These are phyloP conservation scores for Trypethelium eluteriae DNA, from an alignment of 495 filamentous ascomycete genomes.

Conservation along the genomic window DNA sequence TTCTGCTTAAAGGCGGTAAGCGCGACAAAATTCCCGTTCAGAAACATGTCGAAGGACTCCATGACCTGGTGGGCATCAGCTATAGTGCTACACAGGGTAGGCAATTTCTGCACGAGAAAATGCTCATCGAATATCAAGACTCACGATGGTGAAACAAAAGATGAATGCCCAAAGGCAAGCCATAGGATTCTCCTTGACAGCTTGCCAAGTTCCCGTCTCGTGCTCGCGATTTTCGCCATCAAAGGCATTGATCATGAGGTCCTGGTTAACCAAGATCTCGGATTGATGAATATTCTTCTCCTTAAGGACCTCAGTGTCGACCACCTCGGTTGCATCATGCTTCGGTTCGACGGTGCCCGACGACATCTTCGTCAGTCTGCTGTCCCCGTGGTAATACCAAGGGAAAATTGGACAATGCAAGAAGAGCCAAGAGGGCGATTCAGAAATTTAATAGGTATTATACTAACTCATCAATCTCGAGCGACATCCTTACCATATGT, in stretches of 20 bases:
- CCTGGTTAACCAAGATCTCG: slow-evolving; percentile 30
- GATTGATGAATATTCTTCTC: slow-evolving; percentile 25
- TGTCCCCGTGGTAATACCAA: not conserved
- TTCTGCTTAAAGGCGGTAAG: slow-evolving; percentile 23
- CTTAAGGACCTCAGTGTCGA: slow-evolving; percentile 8
- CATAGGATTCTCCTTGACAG: slow-evolving; percentile 20
- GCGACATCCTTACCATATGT: not conserved
- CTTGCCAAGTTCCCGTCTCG: slow-evolving; percentile 17
- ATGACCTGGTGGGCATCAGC: slow-evolving; percentile 30
- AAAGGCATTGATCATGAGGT: slow-evolving; percentile 24
- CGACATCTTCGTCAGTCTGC: slow-evolving; percentile 5
- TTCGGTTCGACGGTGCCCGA: slow-evolving; percentile 2
- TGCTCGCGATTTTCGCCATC: slow-evolving; percentile 20
- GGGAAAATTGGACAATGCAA: slow-evolving; percentile 2
- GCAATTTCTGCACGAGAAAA: slow-evolving; percentile 2
- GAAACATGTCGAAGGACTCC: slow-evolving; percentile 41
- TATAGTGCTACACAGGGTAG: not conserved
- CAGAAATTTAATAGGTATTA: not conserved
- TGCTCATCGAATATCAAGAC: slow-evolving; percentile 16
- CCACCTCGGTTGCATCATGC: slow-evolving; percentile 7
- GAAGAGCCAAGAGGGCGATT: not conserved
- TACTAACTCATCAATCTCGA: not conserved
- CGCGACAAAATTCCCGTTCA: slow-evolving; percentile 39
- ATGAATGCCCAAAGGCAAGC: slow-evolving; percentile 14
- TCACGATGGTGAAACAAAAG: slow-evolving; percentile 38